Conservation (phyloP, 306 rosid species). For the Gastrolobium villosum region DNA sequence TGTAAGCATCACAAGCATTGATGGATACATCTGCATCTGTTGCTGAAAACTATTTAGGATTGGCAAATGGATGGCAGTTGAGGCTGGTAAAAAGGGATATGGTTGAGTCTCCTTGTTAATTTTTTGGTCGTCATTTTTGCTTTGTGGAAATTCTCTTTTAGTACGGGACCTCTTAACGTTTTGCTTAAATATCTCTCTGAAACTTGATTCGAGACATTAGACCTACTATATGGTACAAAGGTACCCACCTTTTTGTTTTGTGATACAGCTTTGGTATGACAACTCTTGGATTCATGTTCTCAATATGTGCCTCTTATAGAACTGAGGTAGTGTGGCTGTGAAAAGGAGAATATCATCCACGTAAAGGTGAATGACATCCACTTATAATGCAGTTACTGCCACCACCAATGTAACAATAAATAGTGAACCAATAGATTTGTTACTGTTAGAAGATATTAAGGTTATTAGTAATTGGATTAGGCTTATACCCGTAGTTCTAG, state of each 20-base stretch:
- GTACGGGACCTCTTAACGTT: not conserved
- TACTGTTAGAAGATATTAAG: no score
- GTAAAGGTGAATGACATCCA: no score
- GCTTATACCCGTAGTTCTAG: no score
- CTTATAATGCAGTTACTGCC: no score
- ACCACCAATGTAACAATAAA: no score
- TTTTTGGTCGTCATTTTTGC: not conserved
- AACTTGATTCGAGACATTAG: not conserved
- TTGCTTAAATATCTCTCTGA: not conserved
- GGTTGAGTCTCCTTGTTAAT: not conserved
- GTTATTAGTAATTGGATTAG: no score
- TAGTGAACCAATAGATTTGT: no score
- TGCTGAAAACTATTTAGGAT: constrained; percentile 49
- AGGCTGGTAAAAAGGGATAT: constrained; percentile 9
- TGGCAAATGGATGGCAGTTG: constrained; percentile 41
- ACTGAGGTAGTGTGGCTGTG: no score
- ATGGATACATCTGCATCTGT: constrained; percentile 42
- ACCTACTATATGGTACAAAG: not conserved
- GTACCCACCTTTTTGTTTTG: not conserved
- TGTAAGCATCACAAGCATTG: constrained; percentile 51
- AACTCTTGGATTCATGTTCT: not conserved
- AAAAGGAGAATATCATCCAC: no score
- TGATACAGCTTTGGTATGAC: not conserved
- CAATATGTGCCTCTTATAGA: not conserved
- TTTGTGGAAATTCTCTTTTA: not conserved